Evolutionary conservation across 805 yeast species (phyloP), one percentile per base, ranked within the genome.

Genomic region (Ogataea methylovora): DNA sequence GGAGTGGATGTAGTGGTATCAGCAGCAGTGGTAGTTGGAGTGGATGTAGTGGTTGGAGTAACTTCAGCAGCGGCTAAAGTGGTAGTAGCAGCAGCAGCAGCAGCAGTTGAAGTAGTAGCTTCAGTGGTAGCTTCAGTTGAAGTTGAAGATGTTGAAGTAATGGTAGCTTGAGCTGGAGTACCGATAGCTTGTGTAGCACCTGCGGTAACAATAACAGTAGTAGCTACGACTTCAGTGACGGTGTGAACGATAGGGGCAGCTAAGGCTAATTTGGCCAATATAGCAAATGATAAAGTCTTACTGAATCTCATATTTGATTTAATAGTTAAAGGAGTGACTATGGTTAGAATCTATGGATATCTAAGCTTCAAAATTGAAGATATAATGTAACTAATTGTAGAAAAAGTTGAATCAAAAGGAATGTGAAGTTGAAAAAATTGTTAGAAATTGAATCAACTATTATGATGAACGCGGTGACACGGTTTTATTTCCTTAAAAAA

Each of bases 21-120:
- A 19, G 45, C 29, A 8, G 48, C 33, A 5, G 57, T 14, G 16
- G 46, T 31, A 17, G 60, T 32, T 32, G 54, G 34, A 13, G 52
- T 34, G 6, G 51, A 18, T 38, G 56, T 34, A 14, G 55, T 20
- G 15, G 44, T 34, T n/a, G n/a, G n/a, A n/a, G n/a, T n/a, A n/a
- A n/a, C n/a, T n/a, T n/a, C 24, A 40, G 29, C 22, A 19, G 30
- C 15, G 11, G 24, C 4, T 4, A 48, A 18, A 40, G 56, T 35
- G 13, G 51, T 28, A 14, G 50, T 30, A 21, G 51, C 19, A 24
- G 47, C 26, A 14, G 42, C 39, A 15, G 48, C 44, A 8, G 43
- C 32, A 16, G 38, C 11, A 10, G 37, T 29, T 10, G 37, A 8
- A 4, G 40, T 29, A 11, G 37, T 22, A 4, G 42, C 39, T 12